Evolutionary conservation across 192 early-diverging fungal species (phyloP).

Genomic region (Coemansia sp.): DNA sequence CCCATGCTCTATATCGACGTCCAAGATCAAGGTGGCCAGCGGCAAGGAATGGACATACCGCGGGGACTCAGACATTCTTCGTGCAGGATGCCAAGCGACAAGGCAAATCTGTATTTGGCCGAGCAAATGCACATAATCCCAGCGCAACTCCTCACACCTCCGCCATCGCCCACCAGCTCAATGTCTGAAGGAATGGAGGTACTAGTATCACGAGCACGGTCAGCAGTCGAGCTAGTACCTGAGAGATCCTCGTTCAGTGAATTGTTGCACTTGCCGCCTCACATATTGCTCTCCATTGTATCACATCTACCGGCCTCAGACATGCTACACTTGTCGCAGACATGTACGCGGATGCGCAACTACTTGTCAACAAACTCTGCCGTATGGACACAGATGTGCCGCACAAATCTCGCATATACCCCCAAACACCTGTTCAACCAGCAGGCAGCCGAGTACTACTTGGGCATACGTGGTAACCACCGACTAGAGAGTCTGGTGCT

Average conservation of each 20-base stretch:
- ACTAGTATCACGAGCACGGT: neutral
- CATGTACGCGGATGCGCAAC: constrained; percentile 31
- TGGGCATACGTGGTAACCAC: constrained; percentile 43
- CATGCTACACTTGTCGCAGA: constrained; percentile 33
- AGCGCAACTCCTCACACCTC: constrained; percentile 45
- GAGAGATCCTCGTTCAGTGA: neutral
- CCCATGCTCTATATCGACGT: neutral
- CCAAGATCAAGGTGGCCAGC: neutral
- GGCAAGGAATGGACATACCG: neutral
- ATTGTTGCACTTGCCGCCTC: constrained; percentile 35
- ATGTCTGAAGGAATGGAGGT: neutral
- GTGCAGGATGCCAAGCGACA: neutral
- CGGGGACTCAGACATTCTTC: neutral
- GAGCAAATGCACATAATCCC: constrained; percentile 21
- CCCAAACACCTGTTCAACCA: constrained; percentile 28
- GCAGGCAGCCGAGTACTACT: constrained; percentile 48
- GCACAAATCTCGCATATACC: constrained; percentile 27
- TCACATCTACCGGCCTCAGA: constrained; percentile 24
- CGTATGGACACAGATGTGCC: constrained; percentile 42
- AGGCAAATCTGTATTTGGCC: neutral
- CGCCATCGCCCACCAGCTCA: constrained; percentile 25
- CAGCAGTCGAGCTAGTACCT: neutral
- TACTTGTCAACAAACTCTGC: constrained; percentile 36
- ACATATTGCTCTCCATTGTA: constrained; percentile 36
- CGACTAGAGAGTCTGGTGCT: constrained; percentile 37